Evolutionary conservation across 805 yeast genomes (phyloP).

Genomic region (Citeromyces matritensis): DNA sequence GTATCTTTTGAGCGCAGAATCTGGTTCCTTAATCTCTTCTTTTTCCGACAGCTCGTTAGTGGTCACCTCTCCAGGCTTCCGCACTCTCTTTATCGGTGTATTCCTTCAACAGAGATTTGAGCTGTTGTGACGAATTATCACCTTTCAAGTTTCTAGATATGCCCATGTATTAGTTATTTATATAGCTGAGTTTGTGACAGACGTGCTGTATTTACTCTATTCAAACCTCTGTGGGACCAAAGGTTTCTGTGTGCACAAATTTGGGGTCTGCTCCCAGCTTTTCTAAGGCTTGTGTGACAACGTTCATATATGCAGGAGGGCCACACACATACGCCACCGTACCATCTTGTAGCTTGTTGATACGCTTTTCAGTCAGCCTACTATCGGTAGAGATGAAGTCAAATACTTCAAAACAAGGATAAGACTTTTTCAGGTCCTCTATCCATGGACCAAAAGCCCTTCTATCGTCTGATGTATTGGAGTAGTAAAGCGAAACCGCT

Average conservation of each 20-base stretch:
- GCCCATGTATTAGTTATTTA: too few species aligned
- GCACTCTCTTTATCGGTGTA: too few species aligned
- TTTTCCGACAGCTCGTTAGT: too few species aligned
- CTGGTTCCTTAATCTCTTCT: too few species aligned
- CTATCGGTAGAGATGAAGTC: slow-evolving; percentile 11
- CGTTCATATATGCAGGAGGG: slow-evolving; percentile 17
- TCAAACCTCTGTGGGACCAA: slow-evolving; percentile 18
- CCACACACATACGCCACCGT: slow-evolving; percentile 18
- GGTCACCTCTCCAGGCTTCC: too few species aligned
- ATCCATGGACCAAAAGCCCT: slow-evolving; percentile 14
- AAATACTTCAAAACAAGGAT: slow-evolving; percentile 8
- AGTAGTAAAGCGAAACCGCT: slow-evolving; percentile 17
- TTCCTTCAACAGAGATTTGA: too few species aligned
- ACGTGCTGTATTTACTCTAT: too few species aligned
- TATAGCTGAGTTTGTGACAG: too few species aligned
- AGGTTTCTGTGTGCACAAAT: slow-evolving; percentile 13
- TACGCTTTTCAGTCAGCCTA: slow-evolving; percentile 8
- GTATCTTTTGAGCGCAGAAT: too few species aligned
- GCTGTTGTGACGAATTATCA: too few species aligned
- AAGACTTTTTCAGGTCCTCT: slow-evolving; percentile 5
- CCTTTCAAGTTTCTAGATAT: too few species aligned
- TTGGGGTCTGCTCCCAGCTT: slow-evolving; percentile 6
- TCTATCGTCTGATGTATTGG: slow-evolving; percentile 10
- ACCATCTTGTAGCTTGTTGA: slow-evolving; percentile 8
- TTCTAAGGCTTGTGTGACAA: slow-evolving; percentile 11